A percentile compares a stretch with the other conserved stretches of the same genome.
phyloP scores from a whole-genome alignment of 306 rosid genomes.

The Luffa acutangula region DNA sequence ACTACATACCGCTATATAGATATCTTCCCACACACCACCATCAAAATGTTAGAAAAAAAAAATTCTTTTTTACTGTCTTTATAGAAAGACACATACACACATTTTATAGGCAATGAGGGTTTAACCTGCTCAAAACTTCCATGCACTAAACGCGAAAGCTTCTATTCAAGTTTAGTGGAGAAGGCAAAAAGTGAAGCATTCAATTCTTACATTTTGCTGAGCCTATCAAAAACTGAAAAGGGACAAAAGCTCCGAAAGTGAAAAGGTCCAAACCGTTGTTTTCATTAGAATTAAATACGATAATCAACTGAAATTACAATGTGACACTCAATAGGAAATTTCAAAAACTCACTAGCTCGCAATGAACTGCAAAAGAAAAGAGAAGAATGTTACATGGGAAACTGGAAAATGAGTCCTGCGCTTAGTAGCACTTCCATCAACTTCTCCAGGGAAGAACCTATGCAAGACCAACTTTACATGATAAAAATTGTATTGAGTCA shows the following conservation, averaged over 20 bases:
- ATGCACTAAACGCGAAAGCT: not conserved
- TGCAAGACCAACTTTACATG: conserved; percentile 14
- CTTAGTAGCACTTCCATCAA: not conserved
- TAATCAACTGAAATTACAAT: not conserved
- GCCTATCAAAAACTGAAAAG: not conserved
- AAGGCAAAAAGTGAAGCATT: not conserved
- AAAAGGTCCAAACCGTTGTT: not conserved
- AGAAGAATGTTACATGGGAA: conserved; percentile 4
- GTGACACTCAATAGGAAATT: not conserved
- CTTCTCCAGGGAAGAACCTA: conserved; percentile 8
- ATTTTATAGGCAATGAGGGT: not conserved
- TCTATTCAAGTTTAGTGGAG: not conserved
- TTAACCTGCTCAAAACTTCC: not conserved
- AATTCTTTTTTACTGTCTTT: too few species aligned
- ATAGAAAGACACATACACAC: too few species aligned
- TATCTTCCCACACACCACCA: too few species aligned
- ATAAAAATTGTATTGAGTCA: not conserved
- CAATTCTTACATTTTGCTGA: not conserved
- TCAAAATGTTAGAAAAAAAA: too few species aligned
- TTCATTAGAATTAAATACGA: not conserved
- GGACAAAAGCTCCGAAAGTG: not conserved
- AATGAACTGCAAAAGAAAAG: not conserved
- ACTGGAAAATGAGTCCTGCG: conserved; percentile 2
- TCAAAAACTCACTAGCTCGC: not conserved
- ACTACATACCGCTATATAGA: too few species aligned